Percentiles rank a stretch among this genome's conserved stretches.
Evolutionary conservation across 345 rosid genomes (phyloP).

Genomic region (Lepidium africanum): DNA sequence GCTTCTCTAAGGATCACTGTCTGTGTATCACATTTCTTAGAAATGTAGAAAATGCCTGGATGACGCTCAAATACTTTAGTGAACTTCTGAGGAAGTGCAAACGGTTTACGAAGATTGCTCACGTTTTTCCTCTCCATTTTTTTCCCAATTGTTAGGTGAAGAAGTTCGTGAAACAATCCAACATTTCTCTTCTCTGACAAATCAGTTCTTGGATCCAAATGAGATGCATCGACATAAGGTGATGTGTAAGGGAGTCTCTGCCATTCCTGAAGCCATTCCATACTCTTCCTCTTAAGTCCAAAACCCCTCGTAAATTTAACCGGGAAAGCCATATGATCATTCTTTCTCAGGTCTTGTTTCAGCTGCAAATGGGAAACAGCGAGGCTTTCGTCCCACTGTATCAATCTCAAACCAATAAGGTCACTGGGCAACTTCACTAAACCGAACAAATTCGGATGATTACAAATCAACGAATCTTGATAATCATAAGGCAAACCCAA

Average conservation of each 20-base stretch:
- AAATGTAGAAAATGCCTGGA: slow-evolving; percentile 80
- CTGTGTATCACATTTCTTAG: slow-evolving; percentile 54
- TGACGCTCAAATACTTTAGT: slow-evolving; percentile 84
- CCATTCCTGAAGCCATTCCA: slow-evolving; percentile 82
- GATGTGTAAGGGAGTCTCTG: slow-evolving; percentile 75
- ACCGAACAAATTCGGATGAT: slow-evolving; percentile 41
- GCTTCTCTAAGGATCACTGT: slow-evolving; percentile 78
- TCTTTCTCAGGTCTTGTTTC: slow-evolving; percentile 13
- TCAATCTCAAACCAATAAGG: slow-evolving; percentile 51
- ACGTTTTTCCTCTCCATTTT: slow-evolving; percentile 67
- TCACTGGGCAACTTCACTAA: slow-evolving; percentile 42
- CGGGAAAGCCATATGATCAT: slow-evolving; percentile 51
- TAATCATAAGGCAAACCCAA: slow-evolving; percentile 69
- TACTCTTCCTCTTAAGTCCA: slow-evolving; percentile 72
- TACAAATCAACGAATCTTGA: slow-evolving; percentile 32
- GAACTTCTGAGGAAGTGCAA: slow-evolving; percentile 70
- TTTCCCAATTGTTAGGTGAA: slow-evolving; percentile 66
- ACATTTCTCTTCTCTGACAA: slow-evolving; percentile 80
- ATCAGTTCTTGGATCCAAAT: slow-evolving; percentile 79
- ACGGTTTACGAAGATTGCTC: slow-evolving; percentile 66
- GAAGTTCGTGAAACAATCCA: slow-evolving; percentile 80
- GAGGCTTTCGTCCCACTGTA: slow-evolving; percentile 47
- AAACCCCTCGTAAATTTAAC: slow-evolving; percentile 70
- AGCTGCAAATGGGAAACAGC: slow-evolving; percentile 47
- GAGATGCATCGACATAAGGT: slow-evolving; percentile 54